These are phyloP conservation scores for Penicillium nordicum DNA, from an alignment of 2,329 filamentous ascomycete species.

Conservation along the genomic window DNA sequence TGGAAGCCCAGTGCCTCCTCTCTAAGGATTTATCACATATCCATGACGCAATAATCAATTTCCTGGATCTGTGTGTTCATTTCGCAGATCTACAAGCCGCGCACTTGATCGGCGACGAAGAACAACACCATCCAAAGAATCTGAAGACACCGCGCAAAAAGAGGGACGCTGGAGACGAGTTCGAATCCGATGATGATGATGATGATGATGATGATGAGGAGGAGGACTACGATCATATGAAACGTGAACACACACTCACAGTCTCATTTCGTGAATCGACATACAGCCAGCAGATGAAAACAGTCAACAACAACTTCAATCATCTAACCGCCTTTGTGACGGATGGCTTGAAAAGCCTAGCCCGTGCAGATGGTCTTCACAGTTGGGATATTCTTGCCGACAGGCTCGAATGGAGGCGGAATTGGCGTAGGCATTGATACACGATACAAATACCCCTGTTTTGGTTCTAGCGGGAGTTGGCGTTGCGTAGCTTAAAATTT, in stretches of 20 bases:
- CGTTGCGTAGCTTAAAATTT: background rate
- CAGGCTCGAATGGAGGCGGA: constrained; percentile 59
- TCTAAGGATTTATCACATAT: constrained; percentile 67
- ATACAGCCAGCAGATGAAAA: constrained; percentile 53
- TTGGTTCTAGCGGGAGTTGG: background rate
- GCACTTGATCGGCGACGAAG: constrained; percentile 32
- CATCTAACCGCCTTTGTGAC: constrained; percentile 66
- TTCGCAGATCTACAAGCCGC: constrained; percentile 60
- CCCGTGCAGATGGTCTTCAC: constrained; percentile 67
- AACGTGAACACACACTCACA: constrained; percentile 40
- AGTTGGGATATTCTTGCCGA: constrained; percentile 81
- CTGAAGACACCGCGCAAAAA: constrained; percentile 1
- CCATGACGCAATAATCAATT: constrained; percentile 66
- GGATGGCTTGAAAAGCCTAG: constrained; percentile 69
- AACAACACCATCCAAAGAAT: background rate
- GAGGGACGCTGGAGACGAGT: constrained; percentile 1
- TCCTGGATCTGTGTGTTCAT: constrained; percentile 70
- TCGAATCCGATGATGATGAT: constrained; percentile 21
- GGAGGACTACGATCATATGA: constrained; percentile 28
- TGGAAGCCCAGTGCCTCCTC: constrained; percentile 68
- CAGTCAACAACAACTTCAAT: constrained; percentile 62
- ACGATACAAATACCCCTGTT: constrained; percentile 3
- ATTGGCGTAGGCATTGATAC: background rate
- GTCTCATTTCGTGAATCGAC: constrained; percentile 39
- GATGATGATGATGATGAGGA: constrained; percentile 14